Evolutionary conservation across 306 rosid genomes (phyloP).

Genomic region (Sphenostylis stenocarpa): DNA sequence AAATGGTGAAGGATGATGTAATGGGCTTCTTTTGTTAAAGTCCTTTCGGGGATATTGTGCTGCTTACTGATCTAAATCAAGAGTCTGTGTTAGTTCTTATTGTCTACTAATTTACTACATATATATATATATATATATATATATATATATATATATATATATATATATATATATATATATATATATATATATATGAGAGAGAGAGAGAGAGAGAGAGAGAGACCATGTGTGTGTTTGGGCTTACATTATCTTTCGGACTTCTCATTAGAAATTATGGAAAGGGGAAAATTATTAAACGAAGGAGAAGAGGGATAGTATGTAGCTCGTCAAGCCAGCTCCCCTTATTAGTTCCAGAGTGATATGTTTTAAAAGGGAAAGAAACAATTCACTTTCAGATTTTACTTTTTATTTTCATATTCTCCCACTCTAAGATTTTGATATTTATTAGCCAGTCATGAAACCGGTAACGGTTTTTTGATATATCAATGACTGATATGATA

Average conservation of each 20-base stretch:
- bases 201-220: no score
- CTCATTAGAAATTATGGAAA: constrained; percentile 11
- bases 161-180: no score
- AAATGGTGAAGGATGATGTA: neutral
- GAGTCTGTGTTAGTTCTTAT: neutral
- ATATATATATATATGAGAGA: no score
- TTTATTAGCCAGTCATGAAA: neutral
- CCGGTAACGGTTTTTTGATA: neutral
- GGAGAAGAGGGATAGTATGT: neutral
- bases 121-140: no score
- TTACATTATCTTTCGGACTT: neutral
- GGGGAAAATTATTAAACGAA: neutral
- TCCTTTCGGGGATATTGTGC: neutral
- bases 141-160: no score
- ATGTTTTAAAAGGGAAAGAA: neutral
- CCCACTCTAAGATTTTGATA: neutral
- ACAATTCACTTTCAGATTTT: neutral
- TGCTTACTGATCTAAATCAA: constrained; percentile 8
- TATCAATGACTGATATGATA: neutral
- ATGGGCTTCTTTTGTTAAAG: no score
- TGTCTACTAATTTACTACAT: no score
- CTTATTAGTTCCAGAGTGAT: neutral
- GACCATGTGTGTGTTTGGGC: no score
- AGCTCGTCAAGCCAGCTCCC: neutral
- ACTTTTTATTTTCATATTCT: no score